A percentile compares a stretch with the other conserved stretches of the same genome.
Evolutionary conservation across 257 asterid genomes (phyloP).

Genomic region (Craterostigma plantagineum): DNA sequence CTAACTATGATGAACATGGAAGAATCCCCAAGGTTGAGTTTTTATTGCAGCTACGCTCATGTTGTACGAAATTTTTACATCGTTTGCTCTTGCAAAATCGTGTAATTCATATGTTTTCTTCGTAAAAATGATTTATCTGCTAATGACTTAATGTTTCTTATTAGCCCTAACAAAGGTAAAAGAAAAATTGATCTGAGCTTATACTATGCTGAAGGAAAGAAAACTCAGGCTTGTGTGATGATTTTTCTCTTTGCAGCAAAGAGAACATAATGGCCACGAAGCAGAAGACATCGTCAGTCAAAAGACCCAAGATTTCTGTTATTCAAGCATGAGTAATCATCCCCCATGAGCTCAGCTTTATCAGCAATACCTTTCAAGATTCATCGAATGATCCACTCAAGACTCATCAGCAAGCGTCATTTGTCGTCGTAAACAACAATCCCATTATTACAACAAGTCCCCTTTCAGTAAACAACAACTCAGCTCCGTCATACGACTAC

Average conservation of each 20-base stretch:
- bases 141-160: too few relatives aligned
- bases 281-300: slow-evolving; percentile 15
- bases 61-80: too few relatives aligned
- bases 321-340: slow-evolving; percentile 24
- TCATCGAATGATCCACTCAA: slow-evolving; percentile 19
- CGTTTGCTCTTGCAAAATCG: too few relatives aligned
- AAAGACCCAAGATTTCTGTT: neutral
- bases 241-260: slow-evolving; percentile 42
- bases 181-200: too few relatives aligned
- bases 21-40: slow-evolving; percentile 32
- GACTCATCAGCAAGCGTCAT: too few relatives aligned
- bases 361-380: neutral
- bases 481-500: slow-evolving; percentile 13
- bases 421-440: slow-evolving; percentile 2
- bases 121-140: too few relatives aligned
- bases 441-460: slow-evolving; percentile 7
- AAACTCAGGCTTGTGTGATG: slow-evolving; percentile 9
- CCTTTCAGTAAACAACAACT: slow-evolving; percentile 13
- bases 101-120: too few relatives aligned
- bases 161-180: too few relatives aligned
- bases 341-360: slow-evolving; percentile 9
- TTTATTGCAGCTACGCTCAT: slow-evolving; percentile 20
- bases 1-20: slow-evolving; percentile 16
- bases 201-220: neutral
- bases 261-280: slow-evolving; percentile 14